Base-by-base conservation (phyloP, 1,284 basidiomycete species). In the Cutaneotrichosporon cavernicola region DNA sequence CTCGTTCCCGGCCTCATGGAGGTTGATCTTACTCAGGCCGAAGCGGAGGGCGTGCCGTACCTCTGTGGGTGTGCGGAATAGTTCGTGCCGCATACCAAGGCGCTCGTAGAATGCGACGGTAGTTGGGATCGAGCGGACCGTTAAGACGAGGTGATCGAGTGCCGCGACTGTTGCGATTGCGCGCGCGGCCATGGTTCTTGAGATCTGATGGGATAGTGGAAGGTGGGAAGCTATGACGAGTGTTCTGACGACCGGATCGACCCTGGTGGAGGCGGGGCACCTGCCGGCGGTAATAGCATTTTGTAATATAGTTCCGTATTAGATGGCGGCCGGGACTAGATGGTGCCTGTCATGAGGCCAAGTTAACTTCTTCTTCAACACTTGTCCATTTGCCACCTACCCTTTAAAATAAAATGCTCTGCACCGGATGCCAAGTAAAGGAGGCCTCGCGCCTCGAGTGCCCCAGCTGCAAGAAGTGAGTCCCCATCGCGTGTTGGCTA, bases 381-480 rank as follows among this genome's bases (percentile, higher is more conserved):
- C 32, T 58, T 13, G 46, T 30, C 53, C 52, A 30, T n/a, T 46
- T 46, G 43, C 43, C 43, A 46, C 43, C 43, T 46, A 46, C 43
- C 43, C 14, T 6, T 18, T 26, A 26, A 46, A 46, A 2, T 18
- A 46, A 16, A 16, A 69, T 69, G 65, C 8, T 61, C 58, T 81
- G 80, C 63, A 69, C 75, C 26, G 80, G 80, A 43, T 81, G 80
- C 67, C 65, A 73, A 26, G 71, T 72, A 50, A 77, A 75, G 65
- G 77, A 79, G 67, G 79, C 80, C 21, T 75, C 75, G 16, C 69
- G 78, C 60, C 73, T 81, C 40, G 80, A 81, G 71, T 81, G 80
- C 64, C 80, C 80, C 4, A 76, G 73, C 53, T 81, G 80, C 69
- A 81, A 80, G 65, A 81, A 81, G 79, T 80, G 61, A 64, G 77